Percentiles rank a stretch among this genome's conserved stretches.
phyloP scores from a whole-genome alignment of 2,329 filamentous ascomycete genomes.

The Metarhizium album region DNA sequence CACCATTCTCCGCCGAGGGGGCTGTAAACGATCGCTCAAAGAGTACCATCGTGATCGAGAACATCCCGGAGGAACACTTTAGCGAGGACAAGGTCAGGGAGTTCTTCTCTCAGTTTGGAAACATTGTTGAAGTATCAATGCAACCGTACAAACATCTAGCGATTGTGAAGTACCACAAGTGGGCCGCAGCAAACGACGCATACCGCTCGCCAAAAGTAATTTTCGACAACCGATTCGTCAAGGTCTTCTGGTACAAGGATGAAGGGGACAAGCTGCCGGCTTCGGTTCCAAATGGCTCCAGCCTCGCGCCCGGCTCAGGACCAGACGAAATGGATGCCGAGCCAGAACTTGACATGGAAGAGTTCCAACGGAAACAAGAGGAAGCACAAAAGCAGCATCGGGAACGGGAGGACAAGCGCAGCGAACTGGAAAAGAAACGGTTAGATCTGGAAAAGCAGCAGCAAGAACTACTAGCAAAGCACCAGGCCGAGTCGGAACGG shows the following conservation, averaged over 20 bases:
- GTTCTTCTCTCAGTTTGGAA: slow-evolving; percentile 66
- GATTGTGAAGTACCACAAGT: slow-evolving; percentile 56
- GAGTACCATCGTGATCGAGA: slow-evolving; percentile 63
- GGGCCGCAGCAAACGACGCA: slow-evolving; percentile 56
- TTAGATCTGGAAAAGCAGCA: slow-evolving; percentile 56
- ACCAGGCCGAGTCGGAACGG: slow-evolving; percentile 56
- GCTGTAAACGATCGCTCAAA: slow-evolving; percentile 52
- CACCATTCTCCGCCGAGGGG: slow-evolving; percentile 54
- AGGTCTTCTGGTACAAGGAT: slow-evolving; percentile 66
- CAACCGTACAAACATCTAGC: slow-evolving; percentile 57
- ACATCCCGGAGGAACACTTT: slow-evolving; percentile 63
- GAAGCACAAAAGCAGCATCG: slow-evolving; percentile 61
- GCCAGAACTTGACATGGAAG: slow-evolving; percentile 56
- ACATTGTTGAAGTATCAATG: slow-evolving; percentile 52
- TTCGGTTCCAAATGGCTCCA: slow-evolving; percentile 17
- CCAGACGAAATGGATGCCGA: slow-evolving; percentile 20
- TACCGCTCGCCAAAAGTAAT: slow-evolving; percentile 70
- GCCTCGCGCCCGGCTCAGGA: slow-evolving; percentile 8
- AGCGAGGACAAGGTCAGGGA: slow-evolving; percentile 51
- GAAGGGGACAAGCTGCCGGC: slow-evolving; percentile 26
- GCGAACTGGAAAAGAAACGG: slow-evolving; percentile 50
- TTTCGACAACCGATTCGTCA: slow-evolving; percentile 79
- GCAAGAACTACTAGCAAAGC: slow-evolving; percentile 48
- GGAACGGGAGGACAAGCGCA: slow-evolving; percentile 50
- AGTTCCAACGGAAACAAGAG: slow-evolving; percentile 56